Base-by-base conservation (phyloP, 176 grass and related monocot species). In the Eragrostis nindensis region DNA sequence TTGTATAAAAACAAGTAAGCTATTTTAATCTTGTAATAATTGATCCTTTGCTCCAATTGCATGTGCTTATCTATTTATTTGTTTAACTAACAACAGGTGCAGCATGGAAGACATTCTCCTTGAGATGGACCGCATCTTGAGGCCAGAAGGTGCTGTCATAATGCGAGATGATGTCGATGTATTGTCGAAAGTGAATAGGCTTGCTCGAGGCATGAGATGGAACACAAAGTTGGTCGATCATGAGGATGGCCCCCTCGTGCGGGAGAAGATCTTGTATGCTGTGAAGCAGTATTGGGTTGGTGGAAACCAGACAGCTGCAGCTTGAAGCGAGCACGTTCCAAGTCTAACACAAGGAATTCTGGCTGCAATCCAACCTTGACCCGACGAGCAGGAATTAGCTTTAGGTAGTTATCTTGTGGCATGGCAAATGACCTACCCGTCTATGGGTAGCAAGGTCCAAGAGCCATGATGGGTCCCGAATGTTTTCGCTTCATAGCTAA, bases 101-200 rank as follows among this genome's bases (percentile, higher is more conserved):
- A 86, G 82, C 70, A 88, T 88, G 85, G 90, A 96, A 62, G 93
- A 90, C 61, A 79, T 92, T 71, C 87, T 96, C 39, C 87, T 96
- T 27, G 93, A 96, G 73, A 96, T 96, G 90, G 90, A 96, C 72
- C 90, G 93, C 68, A 84, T 96, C 77, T 79, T 96, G 85, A 90
- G 93, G 71, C 93, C 93, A 30, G 93, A 96, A 86, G 93, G 93
- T 0, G 75, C 87, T 14, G 83, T 96, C 32, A 88, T 96, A 86
- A 24, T 96, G 70, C 86, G 93, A 19, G 93, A 90, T 12, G 79
- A 92, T 39, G 85, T 84, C 0, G 85, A 96, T 79, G 26, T 92
- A 62, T 73, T 96, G 65, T 70, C 66, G 5, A 92, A 96, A 83
- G 90, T 90, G 90, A 86, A 88, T 79, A 84, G 54, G 26, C 70